These are phyloP conservation scores for Tolypocladium ovalisporum DNA, from an alignment of 2,329 filamentous ascomycete species.

Conservation along the genomic window DNA sequence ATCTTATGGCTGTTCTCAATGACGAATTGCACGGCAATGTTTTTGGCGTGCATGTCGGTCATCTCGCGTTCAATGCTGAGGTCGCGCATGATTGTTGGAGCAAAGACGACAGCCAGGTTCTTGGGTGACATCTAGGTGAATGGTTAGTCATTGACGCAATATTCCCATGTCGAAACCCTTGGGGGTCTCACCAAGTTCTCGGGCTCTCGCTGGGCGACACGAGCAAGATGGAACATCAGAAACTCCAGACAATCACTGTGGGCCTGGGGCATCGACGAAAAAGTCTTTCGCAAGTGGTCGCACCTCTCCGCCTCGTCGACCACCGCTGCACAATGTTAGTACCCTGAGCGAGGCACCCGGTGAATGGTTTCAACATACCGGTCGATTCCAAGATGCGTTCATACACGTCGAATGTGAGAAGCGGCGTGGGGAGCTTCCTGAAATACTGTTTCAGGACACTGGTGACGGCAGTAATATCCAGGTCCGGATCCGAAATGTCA, in stretches of 20 bases:
- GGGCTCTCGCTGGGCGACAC: conserved; percentile 70
- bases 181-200: conserved; percentile 62
- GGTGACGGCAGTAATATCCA: conserved; percentile 94
- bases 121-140: conserved; percentile 73
- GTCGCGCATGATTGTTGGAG: conserved; percentile 93
- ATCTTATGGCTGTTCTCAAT: conserved; percentile 81
- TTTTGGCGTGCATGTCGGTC: conserved; percentile 91
- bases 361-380: conserved; percentile 35
- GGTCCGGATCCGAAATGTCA: conserved; percentile 84
- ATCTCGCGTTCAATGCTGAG: conserved; percentile 85
- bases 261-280: conserved; percentile 68
- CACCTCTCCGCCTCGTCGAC: conserved; percentile 57
- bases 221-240: conserved; percentile 82
- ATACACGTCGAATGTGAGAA: conserved; percentile 89
- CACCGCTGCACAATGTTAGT: conserved; percentile 36
- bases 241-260: conserved; percentile 90
- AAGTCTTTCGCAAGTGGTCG: conserved; percentile 58
- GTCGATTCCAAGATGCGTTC: conserved; percentile 77
- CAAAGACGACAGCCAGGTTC: conserved; percentile 94
- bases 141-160: conserved; percentile 8
- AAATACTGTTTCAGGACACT: conserved; percentile 97
- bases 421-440: conserved; percentile 76
- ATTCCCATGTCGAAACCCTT: too few relatives aligned
- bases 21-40: conserved; percentile 81
- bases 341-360: neutral